Evolutionary conservation across 2,329 filamentous ascomycete genomes (phyloP), one percentile per base, ranked within the genome.

Genomic region (Claviceps africana): DNA sequence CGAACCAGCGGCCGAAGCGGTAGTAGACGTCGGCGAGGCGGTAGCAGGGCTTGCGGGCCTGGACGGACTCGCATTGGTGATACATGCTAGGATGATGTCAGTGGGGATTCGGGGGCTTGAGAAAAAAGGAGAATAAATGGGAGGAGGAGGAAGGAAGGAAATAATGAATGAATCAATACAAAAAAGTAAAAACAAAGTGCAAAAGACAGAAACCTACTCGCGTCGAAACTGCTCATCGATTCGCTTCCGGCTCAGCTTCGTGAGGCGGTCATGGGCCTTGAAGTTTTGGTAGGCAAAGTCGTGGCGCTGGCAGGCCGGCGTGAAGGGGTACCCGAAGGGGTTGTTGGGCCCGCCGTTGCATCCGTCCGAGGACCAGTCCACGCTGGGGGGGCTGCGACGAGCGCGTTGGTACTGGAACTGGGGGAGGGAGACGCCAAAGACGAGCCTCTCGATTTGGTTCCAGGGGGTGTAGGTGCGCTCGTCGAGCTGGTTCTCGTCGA

Each of bases 201-300:
- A 5, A 28, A 13, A 2, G 3, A 61, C 68, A 49, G n/a, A n/a
- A n/a, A n/a, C n/a, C n/a, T 50, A 72, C 69, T 75, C 72, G 0
- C 35, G 57, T 58, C 68, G 70, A 59, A 80, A 78, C n/a, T 75
- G 72, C 47, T 62, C 57, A 50, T 80, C 76, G 43, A 80, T 73
- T 4, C 55, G 62, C n/a, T 60, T 51, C 59, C 73, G 74, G 51
- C 61, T 64, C 7, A 56, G 61, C 7, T 64, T 61, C 3, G 66
- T 71, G 60, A 79, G 77, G 2, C 76, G 70, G 2, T 51, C 62
- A 58, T 79, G 75, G 1, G 50, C 53, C 50, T 74, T 73, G 60
- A 71, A 79, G 64, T 81, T 80, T 19, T 69, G 64, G 60, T 77
- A 77, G 1, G 75, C 76, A 60, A 80, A 80, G 58, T 80, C 77